Percentiles rank a stretch among this genome's conserved stretches.
Conservation (phyloP, 1,284 basidiomycete genomes). For the Wallemia mellicola region DNA sequence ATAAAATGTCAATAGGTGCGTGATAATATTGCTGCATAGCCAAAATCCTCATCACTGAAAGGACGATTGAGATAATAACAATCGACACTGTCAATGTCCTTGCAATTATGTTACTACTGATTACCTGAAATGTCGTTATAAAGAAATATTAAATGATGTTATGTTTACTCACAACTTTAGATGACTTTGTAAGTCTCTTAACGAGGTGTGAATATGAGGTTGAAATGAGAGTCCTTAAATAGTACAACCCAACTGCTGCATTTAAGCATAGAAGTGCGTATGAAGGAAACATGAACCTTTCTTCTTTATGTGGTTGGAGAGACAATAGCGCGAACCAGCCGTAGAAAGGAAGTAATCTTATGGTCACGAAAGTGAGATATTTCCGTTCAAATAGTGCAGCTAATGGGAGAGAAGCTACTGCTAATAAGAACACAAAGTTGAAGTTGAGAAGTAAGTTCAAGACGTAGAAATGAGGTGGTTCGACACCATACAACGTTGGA, state of each 20-base stretch:
- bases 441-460: conserved; percentile 73
- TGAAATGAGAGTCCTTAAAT: background rate
- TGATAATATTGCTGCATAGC: conserved; percentile 73
- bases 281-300: conserved; percentile 85
- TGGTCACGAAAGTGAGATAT: conserved; percentile 35
- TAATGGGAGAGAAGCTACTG: conserved; percentile 42
- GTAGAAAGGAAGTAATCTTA: conserved; percentile 60
- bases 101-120: conserved; percentile 35
- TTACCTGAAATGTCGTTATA: too few species aligned
- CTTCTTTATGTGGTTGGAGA: conserved; percentile 77
- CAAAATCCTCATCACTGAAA: conserved; percentile 48
- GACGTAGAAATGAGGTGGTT: conserved; percentile 54
- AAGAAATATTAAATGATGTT: too few species aligned
- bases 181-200: background rate
- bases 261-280: conserved; percentile 84
- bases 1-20: conserved; percentile 45
- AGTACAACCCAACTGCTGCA: conserved; percentile 45
- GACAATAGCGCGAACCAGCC: conserved; percentile 57
- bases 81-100: conserved; percentile 28
- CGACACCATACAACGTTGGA: conserved; percentile 64
- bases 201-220: background rate
- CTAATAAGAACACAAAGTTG: conserved; percentile 54
- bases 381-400: conserved; percentile 41
- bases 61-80: conserved; percentile 28
- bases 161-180: background rate